Percentiles rank a stretch among this genome's conserved stretches.
Conservation (phyloP, 1,284 basidiomycete genomes). For the Cryptococcus sp. region DNA sequence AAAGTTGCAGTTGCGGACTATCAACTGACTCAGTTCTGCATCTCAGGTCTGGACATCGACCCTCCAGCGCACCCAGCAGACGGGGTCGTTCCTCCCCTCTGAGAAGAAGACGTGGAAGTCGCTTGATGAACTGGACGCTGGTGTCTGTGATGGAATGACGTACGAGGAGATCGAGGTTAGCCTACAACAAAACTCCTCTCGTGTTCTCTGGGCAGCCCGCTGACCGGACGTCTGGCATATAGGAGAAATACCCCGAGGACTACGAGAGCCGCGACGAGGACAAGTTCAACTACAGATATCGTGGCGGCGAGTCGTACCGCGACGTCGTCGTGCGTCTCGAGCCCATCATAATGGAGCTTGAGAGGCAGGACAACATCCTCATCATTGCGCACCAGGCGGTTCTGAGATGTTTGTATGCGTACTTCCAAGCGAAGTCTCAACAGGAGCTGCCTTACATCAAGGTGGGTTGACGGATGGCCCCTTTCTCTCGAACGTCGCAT, state of each 20-base stretch:
- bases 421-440: conserved; percentile 89
- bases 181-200: conserved; percentile 1
- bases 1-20: background rate
- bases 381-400: conserved; percentile 95
- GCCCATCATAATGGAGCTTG: conserved; percentile 98
- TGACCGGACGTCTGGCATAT: conserved; percentile 3
- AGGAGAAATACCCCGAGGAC: conserved; percentile 95
- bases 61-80: conserved; percentile 86
- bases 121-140: conserved; percentile 95
- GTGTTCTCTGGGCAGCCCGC: background rate
- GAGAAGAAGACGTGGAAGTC: conserved; percentile 98
- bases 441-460: conserved; percentile 97
- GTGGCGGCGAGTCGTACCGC: conserved; percentile 90
- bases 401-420: conserved; percentile 88
- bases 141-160: conserved; percentile 99
- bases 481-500: background rate
- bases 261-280: conserved; percentile 98
- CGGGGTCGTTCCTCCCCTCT: conserved; percentile 76
- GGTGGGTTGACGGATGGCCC: conserved; percentile 25
- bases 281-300: conserved; percentile 98
- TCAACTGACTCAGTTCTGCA: conserved; percentile 1
- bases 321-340: conserved; percentile 95
- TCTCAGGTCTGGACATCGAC: conserved; percentile 92
- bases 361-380: conserved; percentile 93
- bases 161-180: conserved; percentile 94